These are phyloP conservation scores for Orychophragmus violaceus DNA, from an alignment of 345 rosid genomes.

Conservation along the genomic window DNA sequence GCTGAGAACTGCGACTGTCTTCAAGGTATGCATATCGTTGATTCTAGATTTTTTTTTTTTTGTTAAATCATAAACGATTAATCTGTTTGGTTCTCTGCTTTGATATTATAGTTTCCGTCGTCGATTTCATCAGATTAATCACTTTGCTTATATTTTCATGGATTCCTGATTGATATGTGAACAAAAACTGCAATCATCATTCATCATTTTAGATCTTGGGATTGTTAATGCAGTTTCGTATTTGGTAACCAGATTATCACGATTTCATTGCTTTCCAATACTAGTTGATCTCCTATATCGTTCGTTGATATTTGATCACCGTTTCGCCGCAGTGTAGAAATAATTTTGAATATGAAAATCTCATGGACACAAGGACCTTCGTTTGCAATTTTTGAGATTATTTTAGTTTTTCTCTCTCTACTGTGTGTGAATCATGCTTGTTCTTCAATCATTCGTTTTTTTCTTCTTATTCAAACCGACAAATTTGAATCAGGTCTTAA, in stretches of 20 bases:
- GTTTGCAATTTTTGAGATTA: not conserved
- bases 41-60: not conserved
- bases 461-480: not conserved
- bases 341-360: not conserved
- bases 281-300: not conserved
- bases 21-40: constrained; percentile 42
- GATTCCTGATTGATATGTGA: not conserved
- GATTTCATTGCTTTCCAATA: not conserved
- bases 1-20: constrained; percentile 98
- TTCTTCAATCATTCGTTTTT: not conserved
- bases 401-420: not conserved
- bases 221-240: too few species aligned
- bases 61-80: not conserved
- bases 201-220: too few species aligned
- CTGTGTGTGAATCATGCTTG: not conserved
- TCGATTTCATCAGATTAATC: not conserved
- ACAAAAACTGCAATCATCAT: not conserved
- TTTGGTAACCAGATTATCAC: too few species aligned
- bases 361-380: not conserved
- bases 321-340: not conserved
- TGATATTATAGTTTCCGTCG: not conserved
- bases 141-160: not conserved
- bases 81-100: not conserved
- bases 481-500: not conserved
- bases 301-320: not conserved